A percentile compares a stretch with the other conserved stretches of the same genome.
Evolutionary conservation across 2,329 filamentous ascomycete species (phyloP).

Genomic region (Clonostachys byssicola): DNA sequence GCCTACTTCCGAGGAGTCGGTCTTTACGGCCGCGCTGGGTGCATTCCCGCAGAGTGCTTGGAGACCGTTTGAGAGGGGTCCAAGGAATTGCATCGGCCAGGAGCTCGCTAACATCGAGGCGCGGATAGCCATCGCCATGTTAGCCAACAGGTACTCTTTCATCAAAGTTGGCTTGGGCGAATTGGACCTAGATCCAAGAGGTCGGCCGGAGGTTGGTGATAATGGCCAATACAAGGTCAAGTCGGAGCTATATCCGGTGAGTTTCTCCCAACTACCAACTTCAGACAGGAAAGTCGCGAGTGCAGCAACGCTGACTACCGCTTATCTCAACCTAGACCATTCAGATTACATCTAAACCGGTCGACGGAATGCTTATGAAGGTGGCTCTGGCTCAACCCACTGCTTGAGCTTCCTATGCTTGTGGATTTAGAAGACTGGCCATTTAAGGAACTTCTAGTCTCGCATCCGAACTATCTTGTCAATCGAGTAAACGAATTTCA

Average conservation of each 20-base stretch:
- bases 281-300: no score
- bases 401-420: no score
- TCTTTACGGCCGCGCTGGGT: not conserved
- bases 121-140: conserved; percentile 1
- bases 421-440: no score
- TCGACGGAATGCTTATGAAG: not conserved
- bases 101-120: conserved; percentile 42
- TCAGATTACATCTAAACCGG: not conserved
- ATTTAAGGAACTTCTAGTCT: no score
- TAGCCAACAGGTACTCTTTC: conserved; percentile 5
- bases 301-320: not conserved
- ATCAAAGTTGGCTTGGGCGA: conserved; percentile 8
- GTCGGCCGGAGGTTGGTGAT: conserved; percentile 2
- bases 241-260: conserved; percentile 6
- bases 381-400: not conserved
- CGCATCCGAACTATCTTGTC: no score
- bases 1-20: conserved; percentile 12
- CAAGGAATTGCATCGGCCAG: conserved; percentile 44
- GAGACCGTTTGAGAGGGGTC: conserved; percentile 40
- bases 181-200: conserved; percentile 3
- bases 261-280: not conserved
- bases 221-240: not conserved
- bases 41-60: conserved; percentile 16
- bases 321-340: not conserved
- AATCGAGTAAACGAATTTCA: no score